Evolutionary conservation across 306 rosid species (phyloP), one percentile per base, ranked within the genome.

Genomic region (Castanea sativa): DNA sequence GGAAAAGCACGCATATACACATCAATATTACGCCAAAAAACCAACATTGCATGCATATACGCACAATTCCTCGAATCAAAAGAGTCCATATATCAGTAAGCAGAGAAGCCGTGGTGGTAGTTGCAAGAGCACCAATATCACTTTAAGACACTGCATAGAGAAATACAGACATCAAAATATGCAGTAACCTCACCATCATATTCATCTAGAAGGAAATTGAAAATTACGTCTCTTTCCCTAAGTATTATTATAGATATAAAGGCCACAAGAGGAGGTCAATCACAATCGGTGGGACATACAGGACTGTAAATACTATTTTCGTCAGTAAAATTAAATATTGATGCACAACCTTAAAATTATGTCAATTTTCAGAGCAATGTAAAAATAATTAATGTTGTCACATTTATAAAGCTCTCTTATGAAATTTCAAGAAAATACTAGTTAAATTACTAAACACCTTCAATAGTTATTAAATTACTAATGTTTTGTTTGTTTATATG

Each of bases 91-190:
- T 49, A 15, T 20, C 68, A 61, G 29, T 11, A 56, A 30, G 67
- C 21, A 45, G 55, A 55, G 43, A 30, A 77, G 76, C 2, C 1
- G 55, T 57, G 70, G 78, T 63, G 41, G 58, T 30, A 30, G 53
- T 38, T 13, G 29, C 43, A 4, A 45, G 71, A 45, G 13, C 71
- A 32, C 53, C 53, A 49, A 10, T 25, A 55, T 83, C 86, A 83
- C 86, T 83, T 83, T 55, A 79, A 51, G 55, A 74, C 86, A 70
- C 83, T 79, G 78, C 80, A 69, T 32, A 68, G 59, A 68, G 53
- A 63, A 73, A n/a, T 15, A 21, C 19, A 64, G 29, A 7, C 43
- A 21, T 33, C 25, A 79, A 64, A 43, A 69, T 14, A 23, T 23
- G 65, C 23, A 49, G 12, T 49, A 58, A 20, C 10, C 6, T 21